Conservation (phyloP, 129 eudicot genomes). For the Chrysanthemum lavandulifolium region DNA sequence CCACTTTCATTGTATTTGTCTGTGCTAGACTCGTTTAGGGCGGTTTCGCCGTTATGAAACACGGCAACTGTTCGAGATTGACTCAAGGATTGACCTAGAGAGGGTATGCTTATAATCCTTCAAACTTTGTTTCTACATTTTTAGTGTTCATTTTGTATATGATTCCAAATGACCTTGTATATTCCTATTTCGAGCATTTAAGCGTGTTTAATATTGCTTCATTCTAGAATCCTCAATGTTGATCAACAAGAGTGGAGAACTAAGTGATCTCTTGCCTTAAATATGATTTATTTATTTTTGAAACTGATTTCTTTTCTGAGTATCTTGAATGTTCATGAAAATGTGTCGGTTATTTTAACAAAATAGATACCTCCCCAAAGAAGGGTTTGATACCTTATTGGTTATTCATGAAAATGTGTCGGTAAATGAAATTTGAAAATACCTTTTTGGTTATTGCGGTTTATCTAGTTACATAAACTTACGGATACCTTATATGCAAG, state of each 20-base stretch:
- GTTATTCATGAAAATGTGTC: too few relatives aligned
- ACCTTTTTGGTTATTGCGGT: neutral
- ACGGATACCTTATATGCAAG: conserved; percentile 9
- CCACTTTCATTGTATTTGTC: conserved; percentile 85
- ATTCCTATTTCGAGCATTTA: neutral
- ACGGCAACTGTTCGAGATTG: conserved; percentile 61
- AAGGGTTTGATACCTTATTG: neutral
- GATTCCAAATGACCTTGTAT: conserved; percentile 5
- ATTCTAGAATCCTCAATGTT: neutral
- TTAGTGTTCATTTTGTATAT: neutral
- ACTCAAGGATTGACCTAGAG: conserved; percentile 79
- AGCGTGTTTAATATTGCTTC: conserved; percentile 17
- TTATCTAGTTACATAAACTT: neutral
- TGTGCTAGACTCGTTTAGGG: conserved; percentile 93
- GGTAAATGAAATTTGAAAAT: neutral
- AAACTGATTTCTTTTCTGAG: conserved; percentile 1
- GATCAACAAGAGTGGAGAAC: conserved; percentile 3
- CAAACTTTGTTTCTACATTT: neutral
- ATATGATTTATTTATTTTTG: conserved; percentile 1
- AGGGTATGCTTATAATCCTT: conserved; percentile 48
- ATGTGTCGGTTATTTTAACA: conserved; percentile 3
- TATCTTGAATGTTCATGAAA: conserved; percentile 8
- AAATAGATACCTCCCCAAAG: neutral
- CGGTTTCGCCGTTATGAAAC: conserved; percentile 67
- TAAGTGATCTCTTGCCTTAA: conserved; percentile 10